phyloP scores from a whole-genome alignment of 2,329 filamentous ascomycete genomes.

The Ophiostoma ips region DNA sequence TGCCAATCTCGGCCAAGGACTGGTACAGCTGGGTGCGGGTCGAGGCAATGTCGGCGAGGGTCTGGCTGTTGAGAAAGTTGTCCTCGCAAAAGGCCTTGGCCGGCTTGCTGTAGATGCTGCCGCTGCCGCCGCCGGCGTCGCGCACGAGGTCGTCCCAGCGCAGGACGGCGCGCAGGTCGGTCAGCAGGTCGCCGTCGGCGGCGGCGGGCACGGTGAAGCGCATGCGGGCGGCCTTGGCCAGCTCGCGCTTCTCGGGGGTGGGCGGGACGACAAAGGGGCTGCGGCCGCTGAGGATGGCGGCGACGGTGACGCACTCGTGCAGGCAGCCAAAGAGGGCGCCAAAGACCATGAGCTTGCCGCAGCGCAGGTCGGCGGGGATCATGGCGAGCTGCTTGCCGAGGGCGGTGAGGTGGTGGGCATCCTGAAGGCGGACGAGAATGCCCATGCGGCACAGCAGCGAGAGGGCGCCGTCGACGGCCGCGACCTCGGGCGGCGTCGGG shows the following conservation, averaged over 20 bases:
- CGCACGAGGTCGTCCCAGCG: conserved; percentile 61
- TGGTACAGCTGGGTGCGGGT: conserved; percentile 77
- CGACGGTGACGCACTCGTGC: conserved; percentile 76
- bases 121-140: conserved; percentile 19
- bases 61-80: conserved; percentile 73
- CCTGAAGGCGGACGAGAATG: conserved; percentile 42
- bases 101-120: conserved; percentile 38
- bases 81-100: conserved; percentile 67
- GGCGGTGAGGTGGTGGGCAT: conserved; percentile 54
- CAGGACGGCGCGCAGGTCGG: conserved; percentile 72
- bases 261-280: conserved; percentile 71
- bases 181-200: conserved; percentile 76
- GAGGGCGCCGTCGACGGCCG: conserved; percentile 77
- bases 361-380: conserved; percentile 85
- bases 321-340: conserved; percentile 88
- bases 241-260: conserved; percentile 64
- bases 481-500: conserved; percentile 72
- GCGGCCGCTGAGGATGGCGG: conserved; percentile 67
- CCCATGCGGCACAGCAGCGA: conserved; percentile 71
- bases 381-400: conserved; percentile 87
- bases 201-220: conserved; percentile 46
- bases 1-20: conserved; percentile 73
- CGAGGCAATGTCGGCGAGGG: conserved; percentile 74
- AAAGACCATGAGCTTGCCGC: conserved; percentile 90
- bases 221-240: conserved; percentile 62